phyloP scores from a whole-genome alignment of 2,329 filamentous ascomycete genomes.

The Sporothrix pseudoabietina region DNA sequence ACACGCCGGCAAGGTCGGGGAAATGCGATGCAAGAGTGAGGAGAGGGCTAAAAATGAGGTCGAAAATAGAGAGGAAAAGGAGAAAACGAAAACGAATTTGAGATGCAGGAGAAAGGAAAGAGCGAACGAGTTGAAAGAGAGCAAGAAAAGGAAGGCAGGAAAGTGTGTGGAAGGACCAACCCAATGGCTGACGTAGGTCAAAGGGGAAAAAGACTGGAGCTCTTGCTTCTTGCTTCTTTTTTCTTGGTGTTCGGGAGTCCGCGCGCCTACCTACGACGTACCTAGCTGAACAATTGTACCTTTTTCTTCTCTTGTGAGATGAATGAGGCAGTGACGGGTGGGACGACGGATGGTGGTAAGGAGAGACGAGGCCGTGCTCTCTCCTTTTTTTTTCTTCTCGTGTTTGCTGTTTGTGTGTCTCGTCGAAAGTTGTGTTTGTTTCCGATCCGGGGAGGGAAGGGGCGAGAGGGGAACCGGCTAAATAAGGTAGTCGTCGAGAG shows the following conservation, averaged over 20 bases:
- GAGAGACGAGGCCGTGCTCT: not conserved
- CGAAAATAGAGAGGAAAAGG: not conserved
- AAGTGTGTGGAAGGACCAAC: not conserved
- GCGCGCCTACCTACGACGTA: constrained; percentile 19
- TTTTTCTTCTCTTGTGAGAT: not conserved
- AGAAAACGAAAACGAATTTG: not conserved
- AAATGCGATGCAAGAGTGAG: not conserved
- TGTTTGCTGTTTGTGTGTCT: not conserved
- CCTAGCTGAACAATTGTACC: not conserved
- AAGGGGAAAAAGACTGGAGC: constrained; percentile 7
- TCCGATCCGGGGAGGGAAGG: not conserved
- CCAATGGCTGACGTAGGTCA: constrained; percentile 18
- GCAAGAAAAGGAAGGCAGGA: not conserved
- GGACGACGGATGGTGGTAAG: not conserved
- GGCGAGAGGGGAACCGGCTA: not conserved
- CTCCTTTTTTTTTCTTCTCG: not conserved
- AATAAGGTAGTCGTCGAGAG: not conserved
- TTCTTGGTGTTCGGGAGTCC: constrained; percentile 5
- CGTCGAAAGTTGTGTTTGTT: not conserved
- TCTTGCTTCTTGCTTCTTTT: not conserved
- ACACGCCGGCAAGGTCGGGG: constrained; percentile 4
- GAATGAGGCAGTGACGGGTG: not conserved
- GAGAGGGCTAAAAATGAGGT: not conserved
- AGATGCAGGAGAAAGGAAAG: not conserved
- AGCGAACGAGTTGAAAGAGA: not conserved